phyloP scores from a whole-genome alignment of 495 filamentous ascomycete genomes.

The Venustampulla echinocandica region DNA sequence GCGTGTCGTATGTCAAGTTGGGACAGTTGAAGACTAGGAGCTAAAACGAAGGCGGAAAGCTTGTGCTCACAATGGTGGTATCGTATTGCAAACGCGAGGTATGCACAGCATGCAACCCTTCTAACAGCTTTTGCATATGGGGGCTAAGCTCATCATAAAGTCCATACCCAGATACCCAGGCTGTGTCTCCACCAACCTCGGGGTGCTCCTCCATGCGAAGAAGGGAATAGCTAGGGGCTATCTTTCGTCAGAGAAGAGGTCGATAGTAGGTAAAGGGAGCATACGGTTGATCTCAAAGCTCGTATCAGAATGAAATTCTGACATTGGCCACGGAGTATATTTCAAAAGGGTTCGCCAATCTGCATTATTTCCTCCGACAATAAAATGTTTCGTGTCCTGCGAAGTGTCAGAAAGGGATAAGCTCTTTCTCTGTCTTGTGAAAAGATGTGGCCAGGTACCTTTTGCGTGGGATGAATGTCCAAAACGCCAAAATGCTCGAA shows the following conservation, averaged over 20 bases:
- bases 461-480: too few relatives aligned
- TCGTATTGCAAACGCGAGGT: slow-evolving; percentile 41
- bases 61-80: slow-evolving; percentile 27
- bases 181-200: slow-evolving; percentile 43
- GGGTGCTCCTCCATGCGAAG: slow-evolving; percentile 49
- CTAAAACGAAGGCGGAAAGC: too few relatives aligned
- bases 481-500: slow-evolving; percentile 46
- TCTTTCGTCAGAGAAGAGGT: too few relatives aligned
- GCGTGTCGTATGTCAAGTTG: too few relatives aligned
- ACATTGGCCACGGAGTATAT: slow-evolving; percentile 36
- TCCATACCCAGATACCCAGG: slow-evolving; percentile 43
- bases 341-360: slow-evolving; percentile 31
- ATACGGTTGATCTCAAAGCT: slow-evolving; percentile 46
- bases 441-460: too few relatives aligned
- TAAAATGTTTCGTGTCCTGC: slow-evolving; percentile 34
- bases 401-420: too few relatives aligned
- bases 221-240: slow-evolving; percentile 42
- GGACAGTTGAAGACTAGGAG: too few relatives aligned
- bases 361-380: slow-evolving; percentile 29
- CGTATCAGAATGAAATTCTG: slow-evolving; percentile 44
- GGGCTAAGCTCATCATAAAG: slow-evolving; percentile 42
- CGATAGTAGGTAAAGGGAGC: too few relatives aligned
- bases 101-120: slow-evolving; percentile 42
- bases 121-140: slow-evolving; percentile 37
- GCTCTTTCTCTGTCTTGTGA: too few relatives aligned